Conservation (phyloP, 345 rosid genomes). For the Brassica carinata region DNA sequence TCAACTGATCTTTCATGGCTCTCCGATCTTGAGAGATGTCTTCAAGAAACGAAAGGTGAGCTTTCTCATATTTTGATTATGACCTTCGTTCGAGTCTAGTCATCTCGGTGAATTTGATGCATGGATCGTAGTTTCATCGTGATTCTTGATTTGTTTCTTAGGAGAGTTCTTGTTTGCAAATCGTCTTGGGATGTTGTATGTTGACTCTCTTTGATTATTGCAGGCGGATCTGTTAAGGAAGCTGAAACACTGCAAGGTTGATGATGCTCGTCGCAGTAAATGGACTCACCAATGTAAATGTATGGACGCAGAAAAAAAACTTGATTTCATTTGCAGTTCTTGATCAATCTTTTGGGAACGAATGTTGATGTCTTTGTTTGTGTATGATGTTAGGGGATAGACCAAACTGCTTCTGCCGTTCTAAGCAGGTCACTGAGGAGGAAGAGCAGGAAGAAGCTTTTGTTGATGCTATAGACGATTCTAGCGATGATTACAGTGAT, state of each 20-base stretch:
- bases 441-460: constrained; percentile 37
- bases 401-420: constrained; percentile 32
- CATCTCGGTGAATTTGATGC: not conserved
- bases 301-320: not conserved
- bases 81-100: not conserved
- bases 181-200: not conserved
- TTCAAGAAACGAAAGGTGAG: constrained; percentile 42
- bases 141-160: not conserved
- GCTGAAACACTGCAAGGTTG: constrained; percentile 47
- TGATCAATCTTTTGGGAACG: not conserved
- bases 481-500: constrained; percentile 39
- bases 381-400: not conserved
- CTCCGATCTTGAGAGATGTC: constrained; percentile 33
- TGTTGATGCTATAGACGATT: constrained; percentile 32
- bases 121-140: not conserved
- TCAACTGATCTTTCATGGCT: constrained; percentile 16
- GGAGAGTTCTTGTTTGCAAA: not conserved
- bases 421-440: constrained; percentile 39
- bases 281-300: constrained; percentile 41
- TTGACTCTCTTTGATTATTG: too few relatives aligned
- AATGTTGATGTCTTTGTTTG: not conserved
- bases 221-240: constrained; percentile 35
- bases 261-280: constrained; percentile 45
- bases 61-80: too few relatives aligned
- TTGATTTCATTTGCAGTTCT: not conserved